Conservation (phyloP, 2,329 filamentous ascomycete species). For the Ceratocystis papillata region DNA sequence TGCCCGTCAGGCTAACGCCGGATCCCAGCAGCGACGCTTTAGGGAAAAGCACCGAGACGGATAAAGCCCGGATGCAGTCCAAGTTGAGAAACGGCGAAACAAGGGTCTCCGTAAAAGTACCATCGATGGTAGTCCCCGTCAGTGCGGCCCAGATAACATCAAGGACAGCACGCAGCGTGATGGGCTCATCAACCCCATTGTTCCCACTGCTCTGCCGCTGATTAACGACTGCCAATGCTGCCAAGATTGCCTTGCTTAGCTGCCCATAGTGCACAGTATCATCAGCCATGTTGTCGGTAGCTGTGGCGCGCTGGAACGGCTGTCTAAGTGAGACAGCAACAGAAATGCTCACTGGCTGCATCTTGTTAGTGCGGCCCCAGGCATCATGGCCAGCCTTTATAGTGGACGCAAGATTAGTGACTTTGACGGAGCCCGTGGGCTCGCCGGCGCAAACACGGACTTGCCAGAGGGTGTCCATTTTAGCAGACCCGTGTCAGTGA, state of each 20-base stretch:
- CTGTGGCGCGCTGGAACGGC: conserved; percentile 48
- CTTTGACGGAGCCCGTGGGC: conserved; percentile 44
- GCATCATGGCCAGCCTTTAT: conserved; percentile 52
- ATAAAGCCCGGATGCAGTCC: conserved; percentile 36
- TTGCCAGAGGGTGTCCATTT: conserved; percentile 29
- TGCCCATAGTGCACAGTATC: conserved; percentile 68
- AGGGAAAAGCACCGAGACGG: conserved; percentile 47
- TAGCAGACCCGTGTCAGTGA: no score
- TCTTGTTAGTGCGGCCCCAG: conserved; percentile 50
- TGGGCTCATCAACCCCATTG: conserved; percentile 8
- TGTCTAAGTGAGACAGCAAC: conserved; percentile 46
- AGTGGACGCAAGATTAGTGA: conserved; percentile 50
- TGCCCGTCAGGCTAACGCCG: conserved; percentile 44
- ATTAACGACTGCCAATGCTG: conserved; percentile 34
- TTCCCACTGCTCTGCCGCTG: conserved; percentile 16
- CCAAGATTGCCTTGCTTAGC: conserved; percentile 54
- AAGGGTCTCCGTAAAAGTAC: conserved; percentile 21
- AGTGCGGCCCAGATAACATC: conserved; percentile 31
- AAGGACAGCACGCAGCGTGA: conserved; percentile 29
- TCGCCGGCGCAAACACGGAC: conserved; percentile 36
- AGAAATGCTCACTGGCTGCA: conserved; percentile 53
- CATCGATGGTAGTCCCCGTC: conserved; percentile 27
- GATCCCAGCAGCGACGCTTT: conserved; percentile 59
- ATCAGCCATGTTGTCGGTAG: conserved; percentile 49
- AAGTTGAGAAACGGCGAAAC: conserved; percentile 30